Evolutionary conservation across 176 grass and related monocot genomes (phyloP).

Genomic region (Oropetium thomaeum): DNA sequence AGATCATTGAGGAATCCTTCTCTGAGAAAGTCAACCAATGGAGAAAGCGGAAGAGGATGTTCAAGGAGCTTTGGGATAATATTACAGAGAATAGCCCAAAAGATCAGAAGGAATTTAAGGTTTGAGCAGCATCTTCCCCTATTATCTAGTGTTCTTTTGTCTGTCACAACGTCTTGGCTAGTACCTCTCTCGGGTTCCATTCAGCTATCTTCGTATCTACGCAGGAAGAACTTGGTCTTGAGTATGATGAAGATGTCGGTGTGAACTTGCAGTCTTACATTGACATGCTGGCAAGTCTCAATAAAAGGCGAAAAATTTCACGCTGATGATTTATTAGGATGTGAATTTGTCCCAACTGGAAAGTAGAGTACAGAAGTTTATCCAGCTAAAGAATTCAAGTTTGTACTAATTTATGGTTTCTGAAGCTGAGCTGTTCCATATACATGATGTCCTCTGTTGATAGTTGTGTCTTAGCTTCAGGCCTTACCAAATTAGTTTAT

Average conservation of each 20-base stretch:
- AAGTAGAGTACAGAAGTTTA: conserved; percentile 17
- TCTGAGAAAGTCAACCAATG: conserved; percentile 84
- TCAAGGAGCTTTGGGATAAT: conserved; percentile 93
- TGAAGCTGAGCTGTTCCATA: neutral
- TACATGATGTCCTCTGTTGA: conserved; percentile 2
- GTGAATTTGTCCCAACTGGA: conserved; percentile 9
- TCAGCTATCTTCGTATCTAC: neutral
- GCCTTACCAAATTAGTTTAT: neutral
- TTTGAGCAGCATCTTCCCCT: conserved; percentile 12
- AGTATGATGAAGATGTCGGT: conserved; percentile 94
- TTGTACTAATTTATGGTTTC: neutral
- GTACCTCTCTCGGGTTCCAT: neutral
- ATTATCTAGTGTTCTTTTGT: neutral
- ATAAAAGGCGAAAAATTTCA: conserved; percentile 64
- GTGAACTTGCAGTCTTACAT: conserved; percentile 60
- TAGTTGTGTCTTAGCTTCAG: conserved; percentile 7
- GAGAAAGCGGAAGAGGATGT: conserved; percentile 92
- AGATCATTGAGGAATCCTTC: conserved; percentile 73
- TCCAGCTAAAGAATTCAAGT: conserved; percentile 20
- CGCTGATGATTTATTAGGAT: conserved; percentile 31
- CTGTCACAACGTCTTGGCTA: neutral
- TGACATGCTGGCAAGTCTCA: conserved; percentile 53
- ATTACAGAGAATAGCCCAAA: conserved; percentile 94
- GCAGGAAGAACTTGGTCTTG: conserved; percentile 93
- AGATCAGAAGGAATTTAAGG: conserved; percentile 96